phyloP scores from a whole-genome alignment of 352 stramenopile species.

The Globisporangium spiculum region DNA sequence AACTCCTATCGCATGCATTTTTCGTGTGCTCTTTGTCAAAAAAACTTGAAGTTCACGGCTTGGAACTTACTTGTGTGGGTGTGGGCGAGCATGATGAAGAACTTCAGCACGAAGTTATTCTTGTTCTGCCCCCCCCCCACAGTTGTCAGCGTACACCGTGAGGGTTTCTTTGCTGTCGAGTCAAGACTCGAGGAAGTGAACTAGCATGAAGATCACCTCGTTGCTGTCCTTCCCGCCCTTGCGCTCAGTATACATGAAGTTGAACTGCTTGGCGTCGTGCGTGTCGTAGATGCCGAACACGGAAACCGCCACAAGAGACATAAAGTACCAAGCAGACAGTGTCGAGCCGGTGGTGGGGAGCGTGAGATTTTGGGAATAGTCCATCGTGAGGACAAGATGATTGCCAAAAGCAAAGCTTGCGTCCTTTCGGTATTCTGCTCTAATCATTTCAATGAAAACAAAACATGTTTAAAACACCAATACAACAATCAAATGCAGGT shows the following conservation, averaged over 20 bases:
- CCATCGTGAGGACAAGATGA: slow-evolving; percentile 13
- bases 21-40: slow-evolving; percentile 19
- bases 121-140: slow-evolving; percentile 24
- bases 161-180: neutral
- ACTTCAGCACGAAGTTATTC: slow-evolving; percentile 20
- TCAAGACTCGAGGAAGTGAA: neutral
- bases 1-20: slow-evolving; percentile 15
- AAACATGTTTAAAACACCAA: slow-evolving; percentile 6
- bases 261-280: neutral
- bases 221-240: slow-evolving; percentile 15
- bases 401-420: neutral
- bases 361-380: slow-evolving; percentile 22
- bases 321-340: slow-evolving; percentile 24
- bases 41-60: slow-evolving; percentile 15
- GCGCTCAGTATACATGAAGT: slow-evolving; percentile 20
- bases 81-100: slow-evolving; percentile 14
- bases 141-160: slow-evolving; percentile 22
- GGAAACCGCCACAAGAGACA: slow-evolving; percentile 15
- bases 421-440: slow-evolving; percentile 10
- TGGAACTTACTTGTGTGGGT: neutral
- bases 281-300: slow-evolving; percentile 22
- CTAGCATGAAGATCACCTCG: slow-evolving; percentile 17
- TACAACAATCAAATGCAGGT: neutral
- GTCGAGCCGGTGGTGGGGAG: slow-evolving; percentile 5
- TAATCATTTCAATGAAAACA: neutral